phyloP scores from a whole-genome alignment of 768 basidiomycete species.

The Boletus insuetus region DNA sequence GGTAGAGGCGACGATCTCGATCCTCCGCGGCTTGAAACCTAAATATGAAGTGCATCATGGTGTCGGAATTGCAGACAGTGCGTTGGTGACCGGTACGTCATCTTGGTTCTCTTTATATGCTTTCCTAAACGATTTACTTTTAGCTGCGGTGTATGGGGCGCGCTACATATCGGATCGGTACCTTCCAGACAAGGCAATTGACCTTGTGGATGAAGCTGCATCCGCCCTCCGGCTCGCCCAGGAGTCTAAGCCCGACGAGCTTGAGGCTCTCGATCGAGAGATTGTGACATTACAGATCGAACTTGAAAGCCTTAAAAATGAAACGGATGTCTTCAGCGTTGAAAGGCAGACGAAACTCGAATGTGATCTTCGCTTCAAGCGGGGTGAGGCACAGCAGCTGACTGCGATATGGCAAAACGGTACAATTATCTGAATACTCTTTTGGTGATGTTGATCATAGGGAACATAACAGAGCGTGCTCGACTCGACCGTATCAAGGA shows the following conservation, averaged over 20 bases:
- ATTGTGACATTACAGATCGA: constrained; percentile 89
- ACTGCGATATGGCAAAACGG: constrained; percentile 73
- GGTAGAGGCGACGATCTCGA: constrained; percentile 80
- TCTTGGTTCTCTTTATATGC: background rate
- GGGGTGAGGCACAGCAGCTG: constrained; percentile 58
- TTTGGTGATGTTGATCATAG: background rate
- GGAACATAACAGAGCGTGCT: constrained; percentile 49
- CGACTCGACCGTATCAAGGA: constrained; percentile 69
- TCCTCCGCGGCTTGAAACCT: constrained; percentile 80
- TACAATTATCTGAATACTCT: constrained; percentile 18
- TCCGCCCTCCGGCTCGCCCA: constrained; percentile 84
- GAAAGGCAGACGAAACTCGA: constrained; percentile 72
- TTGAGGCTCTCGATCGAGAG: constrained; percentile 79
- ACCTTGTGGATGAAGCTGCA: constrained; percentile 91
- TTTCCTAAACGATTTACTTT: background rate
- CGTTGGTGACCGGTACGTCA: constrained; percentile 74
- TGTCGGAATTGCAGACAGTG: constrained; percentile 85
- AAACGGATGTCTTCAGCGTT: constrained; percentile 78
- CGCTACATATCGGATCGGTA: constrained; percentile 86
- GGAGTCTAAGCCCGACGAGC: constrained; percentile 82
- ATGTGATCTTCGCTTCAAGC: constrained; percentile 54
- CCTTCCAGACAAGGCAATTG: constrained; percentile 89
- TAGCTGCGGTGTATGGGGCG: constrained; percentile 80
- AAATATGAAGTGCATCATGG: constrained; percentile 92
- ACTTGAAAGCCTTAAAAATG: constrained; percentile 84